Evolutionary conservation across 148 eudicot species (phyloP).

Genomic region (Rhododendron mucronatum): DNA sequence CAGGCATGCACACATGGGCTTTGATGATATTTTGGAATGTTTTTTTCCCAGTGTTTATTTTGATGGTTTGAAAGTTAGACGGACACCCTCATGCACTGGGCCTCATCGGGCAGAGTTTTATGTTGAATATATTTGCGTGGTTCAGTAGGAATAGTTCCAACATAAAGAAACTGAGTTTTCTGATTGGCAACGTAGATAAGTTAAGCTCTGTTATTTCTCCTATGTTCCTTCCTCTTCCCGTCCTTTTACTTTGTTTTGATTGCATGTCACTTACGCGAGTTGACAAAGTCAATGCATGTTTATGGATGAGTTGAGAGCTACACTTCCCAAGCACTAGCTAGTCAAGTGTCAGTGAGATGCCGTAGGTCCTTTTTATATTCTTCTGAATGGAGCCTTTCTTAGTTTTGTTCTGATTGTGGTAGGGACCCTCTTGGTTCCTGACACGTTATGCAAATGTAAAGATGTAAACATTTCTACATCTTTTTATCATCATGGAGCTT

Average conservation of each 20-base stretch:
- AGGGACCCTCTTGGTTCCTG: neutral
- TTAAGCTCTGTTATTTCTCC: neutral
- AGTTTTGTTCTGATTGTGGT: neutral
- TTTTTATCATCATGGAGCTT: neutral
- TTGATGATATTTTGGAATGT: neutral
- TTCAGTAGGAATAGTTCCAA: neutral
- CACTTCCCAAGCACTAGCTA: neutral
- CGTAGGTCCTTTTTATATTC: neutral
- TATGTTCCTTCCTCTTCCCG: neutral
- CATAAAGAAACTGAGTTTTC: neutral
- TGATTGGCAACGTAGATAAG: neutral
- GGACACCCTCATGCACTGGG: neutral
- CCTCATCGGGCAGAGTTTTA: neutral
- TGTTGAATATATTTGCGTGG: neutral
- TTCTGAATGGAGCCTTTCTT: neutral
- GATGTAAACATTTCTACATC: neutral
- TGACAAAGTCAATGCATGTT: neutral
- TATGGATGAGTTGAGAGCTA: neutral
- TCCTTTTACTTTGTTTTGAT: neutral
- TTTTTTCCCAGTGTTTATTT: neutral
- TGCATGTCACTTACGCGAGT: neutral
- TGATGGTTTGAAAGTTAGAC: neutral
- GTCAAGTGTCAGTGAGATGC: neutral
- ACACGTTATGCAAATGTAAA: neutral
- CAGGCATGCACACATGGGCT: conserved; percentile 59